Evolutionary conservation across 441 rosid species (phyloP), one percentile per base, ranked within the genome.

Genomic region (Brassica hybrid): DNA sequence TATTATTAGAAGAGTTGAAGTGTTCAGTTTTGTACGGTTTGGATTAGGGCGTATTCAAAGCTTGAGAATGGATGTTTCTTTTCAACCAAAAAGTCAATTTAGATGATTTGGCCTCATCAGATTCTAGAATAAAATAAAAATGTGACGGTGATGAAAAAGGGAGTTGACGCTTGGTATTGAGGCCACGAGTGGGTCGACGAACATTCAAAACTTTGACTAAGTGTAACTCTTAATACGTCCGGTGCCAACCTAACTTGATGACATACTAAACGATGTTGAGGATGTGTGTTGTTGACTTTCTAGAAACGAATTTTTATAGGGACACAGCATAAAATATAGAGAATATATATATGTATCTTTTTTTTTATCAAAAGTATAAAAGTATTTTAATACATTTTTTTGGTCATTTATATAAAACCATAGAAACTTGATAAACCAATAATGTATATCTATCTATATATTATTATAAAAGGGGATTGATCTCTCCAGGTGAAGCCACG

Each of bases 191-290:
- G 32, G 63, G 32, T 12, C 36, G 12, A 41, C 11, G 21, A 52
- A 73, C 38, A 72, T 36, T 78, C 66, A 61, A 61, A 72, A 45
- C 27, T 72, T 78, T 78, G 81, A 72, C 77, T 50, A 32, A 72
- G 64, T 32, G 45, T 32, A 63, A 32, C 62, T 68, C 61, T 30
- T 30, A 23, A 73, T 19, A 65, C 64, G 0, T 4, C 66, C 19
- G 34, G 25, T 10, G 34, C 56, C 65, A 41, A 43, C 67, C 30
- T 21, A 17, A 34, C 45, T 11, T 72, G 45, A 52, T 73, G 8
- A 27, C 56, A 56, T 52, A 59, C 14, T 1, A 43, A 6, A 18
- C 11, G 50, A 18, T 5, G 65, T 61, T 27, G 65, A 30, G 12
- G 65, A 61, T n/a, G 7, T 27, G 41, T 61, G 17, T 17, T 32